Conservation (phyloP, 352 stramenopile species). For the Phytophthora chlamydospora region DNA sequence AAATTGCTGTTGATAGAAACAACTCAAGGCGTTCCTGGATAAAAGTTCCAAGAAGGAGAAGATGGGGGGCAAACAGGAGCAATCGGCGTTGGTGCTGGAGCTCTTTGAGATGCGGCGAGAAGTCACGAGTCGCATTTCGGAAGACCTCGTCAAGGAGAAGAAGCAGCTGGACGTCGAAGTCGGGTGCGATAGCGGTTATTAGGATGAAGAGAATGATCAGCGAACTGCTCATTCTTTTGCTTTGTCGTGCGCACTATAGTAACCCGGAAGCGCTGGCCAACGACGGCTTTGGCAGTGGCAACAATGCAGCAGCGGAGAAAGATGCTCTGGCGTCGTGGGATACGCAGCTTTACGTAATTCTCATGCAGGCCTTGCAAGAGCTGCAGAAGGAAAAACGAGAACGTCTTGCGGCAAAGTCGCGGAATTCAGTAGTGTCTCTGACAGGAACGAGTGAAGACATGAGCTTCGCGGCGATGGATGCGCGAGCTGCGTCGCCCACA, state of each 20-base stretch:
- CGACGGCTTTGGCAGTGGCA: constrained; percentile 19
- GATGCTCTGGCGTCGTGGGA: constrained; percentile 75
- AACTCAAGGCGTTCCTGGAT: constrained; percentile 65
- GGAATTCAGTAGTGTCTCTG: constrained; percentile 23
- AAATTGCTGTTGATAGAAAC: constrained; percentile 34
- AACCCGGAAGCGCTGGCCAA: constrained; percentile 31
- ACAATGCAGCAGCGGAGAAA: constrained; percentile 35
- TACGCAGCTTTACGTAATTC: constrained; percentile 69
- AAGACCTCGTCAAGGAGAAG: constrained; percentile 74
- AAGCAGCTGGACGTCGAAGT: constrained; percentile 64
- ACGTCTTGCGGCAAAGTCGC: constrained; percentile 37
- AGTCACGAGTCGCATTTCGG: constrained; percentile 70
- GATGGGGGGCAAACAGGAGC: constrained; percentile 47
- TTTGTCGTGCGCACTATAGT: constrained; percentile 11
- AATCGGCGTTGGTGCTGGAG: constrained; percentile 49
- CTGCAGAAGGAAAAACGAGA: constrained; percentile 62
- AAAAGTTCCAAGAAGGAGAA: constrained; percentile 73
- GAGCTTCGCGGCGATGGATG: constrained; percentile 3
- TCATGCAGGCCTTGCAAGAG: constrained; percentile 55
- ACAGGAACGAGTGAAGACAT: constrained; percentile 11
- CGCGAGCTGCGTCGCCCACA: constrained; percentile 14
- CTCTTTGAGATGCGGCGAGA: constrained; percentile 75
- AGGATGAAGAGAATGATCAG: constrained; percentile 1
- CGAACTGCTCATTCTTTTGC: not conserved
- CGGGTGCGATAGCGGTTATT: constrained; percentile 33